Percentiles rank a stretch among this genome's conserved stretches.
Conservation (phyloP, 306 rosid genomes). For the Cicer pinnatifidum region DNA sequence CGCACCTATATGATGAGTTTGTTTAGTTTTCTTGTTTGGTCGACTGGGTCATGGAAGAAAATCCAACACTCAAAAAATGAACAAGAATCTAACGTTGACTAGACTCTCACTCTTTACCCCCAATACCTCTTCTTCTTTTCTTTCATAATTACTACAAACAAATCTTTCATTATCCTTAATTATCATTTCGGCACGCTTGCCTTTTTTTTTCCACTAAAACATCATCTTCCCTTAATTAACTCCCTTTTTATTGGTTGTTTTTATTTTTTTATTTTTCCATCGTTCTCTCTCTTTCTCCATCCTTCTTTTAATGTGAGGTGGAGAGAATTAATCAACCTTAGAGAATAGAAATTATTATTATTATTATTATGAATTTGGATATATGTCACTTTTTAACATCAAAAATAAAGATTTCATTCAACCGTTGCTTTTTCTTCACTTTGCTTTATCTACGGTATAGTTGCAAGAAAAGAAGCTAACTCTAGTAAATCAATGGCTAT, state of each 20-base stretch:
- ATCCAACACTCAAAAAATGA: background rate
- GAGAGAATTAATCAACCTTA: no score
- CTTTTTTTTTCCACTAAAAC: slow-evolving; percentile 8
- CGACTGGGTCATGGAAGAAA: slow-evolving; percentile 44
- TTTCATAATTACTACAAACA: background rate
- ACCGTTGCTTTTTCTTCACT: background rate
- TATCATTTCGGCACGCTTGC: slow-evolving; percentile 10
- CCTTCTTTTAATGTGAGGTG: no score
- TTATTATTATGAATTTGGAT: no score
- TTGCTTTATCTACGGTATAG: background rate
- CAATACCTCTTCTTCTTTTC: no score
- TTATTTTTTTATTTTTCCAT: background rate
- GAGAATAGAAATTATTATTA: no score
- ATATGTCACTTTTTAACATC: background rate
- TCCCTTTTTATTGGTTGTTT: background rate
- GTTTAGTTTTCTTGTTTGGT: background rate
- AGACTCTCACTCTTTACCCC: slow-evolving; percentile 8
- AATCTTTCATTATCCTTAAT: background rate
- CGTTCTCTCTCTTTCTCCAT: background rate
- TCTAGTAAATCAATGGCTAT: background rate
- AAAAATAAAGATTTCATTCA: background rate
- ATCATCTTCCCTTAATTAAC: background rate
- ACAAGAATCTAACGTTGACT: slow-evolving; percentile 21
- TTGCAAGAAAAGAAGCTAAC: background rate
- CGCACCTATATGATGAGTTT: background rate